Conservation (phyloP, 1,284 basidiomycete genomes). For the Naganishia cerealis region DNA sequence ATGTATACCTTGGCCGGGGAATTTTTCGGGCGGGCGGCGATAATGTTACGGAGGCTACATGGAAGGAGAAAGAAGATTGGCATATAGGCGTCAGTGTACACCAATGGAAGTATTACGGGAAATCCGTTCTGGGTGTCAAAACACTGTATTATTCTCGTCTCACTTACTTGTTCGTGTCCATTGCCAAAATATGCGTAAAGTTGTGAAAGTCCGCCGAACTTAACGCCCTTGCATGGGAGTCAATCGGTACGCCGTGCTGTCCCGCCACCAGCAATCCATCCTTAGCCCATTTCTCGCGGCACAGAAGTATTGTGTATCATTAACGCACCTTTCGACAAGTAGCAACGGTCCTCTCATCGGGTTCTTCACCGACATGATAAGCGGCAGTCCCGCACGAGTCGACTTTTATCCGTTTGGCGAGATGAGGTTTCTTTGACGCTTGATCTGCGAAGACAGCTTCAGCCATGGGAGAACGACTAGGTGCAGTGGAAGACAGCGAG, state of each 20-base stretch:
- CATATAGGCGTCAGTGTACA: neutral
- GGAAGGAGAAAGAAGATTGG: neutral
- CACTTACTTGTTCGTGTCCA: slow-evolving; percentile 33
- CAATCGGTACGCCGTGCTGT: slow-evolving; percentile 31
- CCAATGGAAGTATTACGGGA: neutral
- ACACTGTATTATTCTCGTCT: neutral
- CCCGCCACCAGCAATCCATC: neutral
- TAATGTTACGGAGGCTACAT: slow-evolving; percentile 30
- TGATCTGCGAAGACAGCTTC: slow-evolving; percentile 52
- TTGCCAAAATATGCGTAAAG: slow-evolving; percentile 32
- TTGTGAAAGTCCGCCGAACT: slow-evolving; percentile 26
- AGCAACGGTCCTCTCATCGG: slow-evolving; percentile 52
- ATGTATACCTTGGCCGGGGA: slow-evolving; percentile 30
- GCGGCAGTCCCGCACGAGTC: slow-evolving; percentile 55
- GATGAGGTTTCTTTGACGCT: slow-evolving; percentile 38
- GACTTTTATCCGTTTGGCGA: slow-evolving; percentile 41
- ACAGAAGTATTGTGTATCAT: neutral
- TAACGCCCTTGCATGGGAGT: slow-evolving; percentile 27
- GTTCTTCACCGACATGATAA: slow-evolving; percentile 53
- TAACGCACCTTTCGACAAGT: slow-evolving; percentile 49
- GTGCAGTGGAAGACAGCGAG: neutral
- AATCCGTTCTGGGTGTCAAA: neutral
- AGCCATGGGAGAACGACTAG: slow-evolving; percentile 54
- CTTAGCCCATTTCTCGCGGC: neutral
- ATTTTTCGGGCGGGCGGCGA: slow-evolving; percentile 17